Conservation (phyloP, 768 basidiomycete genomes). For the Trametes coccinea region DNA sequence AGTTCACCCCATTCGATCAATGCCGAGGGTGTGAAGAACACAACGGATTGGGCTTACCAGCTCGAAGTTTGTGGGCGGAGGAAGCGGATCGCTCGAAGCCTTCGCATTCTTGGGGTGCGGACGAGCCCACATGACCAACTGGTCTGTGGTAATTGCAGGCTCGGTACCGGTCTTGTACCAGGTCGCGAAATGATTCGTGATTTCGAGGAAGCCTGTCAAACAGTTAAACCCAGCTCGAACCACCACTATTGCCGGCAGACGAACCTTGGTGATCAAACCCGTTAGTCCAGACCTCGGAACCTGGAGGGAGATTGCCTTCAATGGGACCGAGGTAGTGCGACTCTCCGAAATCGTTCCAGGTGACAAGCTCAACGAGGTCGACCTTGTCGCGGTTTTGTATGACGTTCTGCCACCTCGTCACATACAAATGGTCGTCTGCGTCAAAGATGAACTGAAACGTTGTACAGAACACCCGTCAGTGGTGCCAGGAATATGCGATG, state of each 20-base stretch:
- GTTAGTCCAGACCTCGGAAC: constrained; percentile 39
- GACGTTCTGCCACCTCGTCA: constrained; percentile 63
- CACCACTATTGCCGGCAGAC: constrained; percentile 2
- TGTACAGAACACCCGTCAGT: background rate
- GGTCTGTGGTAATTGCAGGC: constrained; percentile 54
- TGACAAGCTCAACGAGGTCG: constrained; percentile 56
- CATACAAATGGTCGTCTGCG: constrained; percentile 61
- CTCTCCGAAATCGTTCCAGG: constrained; percentile 82
- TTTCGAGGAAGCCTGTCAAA: constrained; percentile 49
- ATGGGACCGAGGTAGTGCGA: constrained; percentile 70
- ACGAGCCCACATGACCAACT: constrained; percentile 52
- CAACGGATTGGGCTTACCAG: constrained; percentile 40
- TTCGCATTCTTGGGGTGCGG: constrained; percentile 55
- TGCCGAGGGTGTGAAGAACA: background rate
- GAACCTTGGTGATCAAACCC: constrained; percentile 38
- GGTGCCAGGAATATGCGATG: no score
- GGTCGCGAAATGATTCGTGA: constrained; percentile 55
- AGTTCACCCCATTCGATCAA: background rate
- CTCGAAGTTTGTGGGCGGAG: constrained; percentile 49
- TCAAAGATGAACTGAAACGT: constrained; percentile 55
- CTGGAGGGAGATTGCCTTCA: constrained; percentile 37
- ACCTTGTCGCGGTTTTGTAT: constrained; percentile 49
- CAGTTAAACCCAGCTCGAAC: no score
- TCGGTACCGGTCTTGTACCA: constrained; percentile 66
- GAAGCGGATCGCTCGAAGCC: constrained; percentile 43